phyloP scores from a whole-genome alignment of 495 filamentous ascomycete species.

The Aspergillus egyptiacus region DNA sequence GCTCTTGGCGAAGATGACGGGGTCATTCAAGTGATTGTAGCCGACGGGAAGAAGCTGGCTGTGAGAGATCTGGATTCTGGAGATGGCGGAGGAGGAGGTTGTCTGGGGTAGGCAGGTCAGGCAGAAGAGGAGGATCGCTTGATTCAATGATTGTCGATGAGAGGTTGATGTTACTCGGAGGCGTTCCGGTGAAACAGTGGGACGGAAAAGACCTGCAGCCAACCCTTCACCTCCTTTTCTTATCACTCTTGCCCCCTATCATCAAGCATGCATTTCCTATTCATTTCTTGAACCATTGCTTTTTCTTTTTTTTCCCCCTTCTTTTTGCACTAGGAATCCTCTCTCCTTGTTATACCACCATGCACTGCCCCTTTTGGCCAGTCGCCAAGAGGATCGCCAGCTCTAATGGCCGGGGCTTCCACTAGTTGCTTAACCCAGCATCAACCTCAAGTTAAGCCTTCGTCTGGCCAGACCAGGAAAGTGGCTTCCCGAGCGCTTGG shows the following conservation, averaged over 20 bases:
- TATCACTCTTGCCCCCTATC: background rate
- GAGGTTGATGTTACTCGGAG: conserved; percentile 7
- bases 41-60: background rate
- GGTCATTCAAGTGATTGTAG: background rate
- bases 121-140: background rate
- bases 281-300: background rate
- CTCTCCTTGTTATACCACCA: background rate
- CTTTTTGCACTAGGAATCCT: background rate
- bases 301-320: background rate
- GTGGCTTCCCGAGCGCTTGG: conserved; percentile 15
- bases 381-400: conserved; percentile 14
- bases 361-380: conserved; percentile 12
- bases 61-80: background rate
- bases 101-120: background rate
- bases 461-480: background rate
- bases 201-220: background rate
- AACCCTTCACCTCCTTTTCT: conserved; percentile 7
- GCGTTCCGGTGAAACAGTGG: conserved; percentile 2
- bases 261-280: background rate
- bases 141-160: too few species aligned
- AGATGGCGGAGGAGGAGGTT: background rate
- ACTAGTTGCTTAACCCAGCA: conserved; percentile 1
- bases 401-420: conserved; percentile 12
- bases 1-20: conserved; percentile 5
- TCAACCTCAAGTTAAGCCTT: conserved; percentile 5